A percentile compares a stretch with the other conserved stretches of the same genome.
Evolutionary conservation across 306 rosid genomes (phyloP).

Genomic region (Gillenia trifoliata): DNA sequence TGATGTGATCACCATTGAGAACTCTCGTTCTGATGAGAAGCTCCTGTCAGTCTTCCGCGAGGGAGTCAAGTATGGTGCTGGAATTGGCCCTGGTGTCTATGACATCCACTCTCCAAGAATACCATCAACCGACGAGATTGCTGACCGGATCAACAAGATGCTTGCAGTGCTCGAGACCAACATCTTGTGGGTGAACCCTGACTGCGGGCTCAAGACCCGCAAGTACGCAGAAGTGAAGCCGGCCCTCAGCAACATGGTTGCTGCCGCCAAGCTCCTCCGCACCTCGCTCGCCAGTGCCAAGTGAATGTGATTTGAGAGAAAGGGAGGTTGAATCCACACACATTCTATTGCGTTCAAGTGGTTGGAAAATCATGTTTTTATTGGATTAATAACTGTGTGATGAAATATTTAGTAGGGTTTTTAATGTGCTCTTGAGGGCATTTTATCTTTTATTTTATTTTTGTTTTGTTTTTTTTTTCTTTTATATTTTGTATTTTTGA

Average conservation of each 20-base stretch:
- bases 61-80: slow-evolving; percentile 94
- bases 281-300: slow-evolving; percentile 64
- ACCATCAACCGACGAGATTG: slow-evolving; percentile 86
- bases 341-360: not conserved
- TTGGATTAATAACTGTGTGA: slow-evolving; percentile 50
- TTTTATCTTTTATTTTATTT: slow-evolving; percentile 3
- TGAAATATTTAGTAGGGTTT: slow-evolving; percentile 28
- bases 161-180: slow-evolving; percentile 93
- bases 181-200: slow-evolving; percentile 94
- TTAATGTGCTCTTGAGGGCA: slow-evolving; percentile 35
- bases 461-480: not conserved
- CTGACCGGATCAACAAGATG: slow-evolving; percentile 89
- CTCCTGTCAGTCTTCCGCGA: slow-evolving; percentile 94
- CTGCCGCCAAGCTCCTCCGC: slow-evolving; percentile 80
- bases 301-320: slow-evolving; percentile 33
- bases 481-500: slow-evolving; percentile 35
- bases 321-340: not conserved
- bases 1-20: slow-evolving; percentile 91
- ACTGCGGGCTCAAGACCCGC: slow-evolving; percentile 94
- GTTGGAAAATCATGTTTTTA: slow-evolving; percentile 16
- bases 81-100: slow-evolving; percentile 92
- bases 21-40: slow-evolving; percentile 91
- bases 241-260: slow-evolving; percentile 75
- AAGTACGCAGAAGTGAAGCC: slow-evolving; percentile 83
- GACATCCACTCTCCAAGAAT: slow-evolving; percentile 95